Evolutionary conservation across 495 filamentous ascomycete species (phyloP), one percentile per base, ranked within the genome.

Genomic region (Aspergillus saccharolyticus): DNA sequence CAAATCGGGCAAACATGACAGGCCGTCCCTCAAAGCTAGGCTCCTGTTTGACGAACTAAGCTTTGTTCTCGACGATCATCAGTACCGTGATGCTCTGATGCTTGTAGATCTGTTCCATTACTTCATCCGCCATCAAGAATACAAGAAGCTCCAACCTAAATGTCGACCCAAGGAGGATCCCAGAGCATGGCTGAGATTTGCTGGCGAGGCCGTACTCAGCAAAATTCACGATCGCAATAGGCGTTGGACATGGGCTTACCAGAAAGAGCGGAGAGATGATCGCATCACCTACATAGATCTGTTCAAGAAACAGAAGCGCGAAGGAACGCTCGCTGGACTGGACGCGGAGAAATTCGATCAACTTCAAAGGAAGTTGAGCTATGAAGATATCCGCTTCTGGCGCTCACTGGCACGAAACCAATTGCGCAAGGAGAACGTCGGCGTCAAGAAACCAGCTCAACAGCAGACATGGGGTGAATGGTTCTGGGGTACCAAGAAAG

Each of bases 101-200:
- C 89, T 98, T 77, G 87, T 96, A 8, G 94, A 98, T 68, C 82
- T 97, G 5, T 97, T 98, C 77, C 94, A 98, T 71, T 97, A 93
- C 67, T 98, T 96, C 69, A 89, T 97, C 63, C 88, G 92, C 43
- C 95, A 98, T 63, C 94, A 97, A 69, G 91, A 98, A 69, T 96
- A 96, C 77, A 95, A 91, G 70, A 95, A 91, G 70, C 80, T 88
- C 56, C 91, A 96, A 63, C 94, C 94, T 2, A 94, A 94, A 65
- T 83, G 78, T 22, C 81, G 82, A 1, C 89, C 89, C 0, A 96
- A 91, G 68, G 90, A 98, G 64, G 88, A 97, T 56, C 94, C 94
- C 30, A 82, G 82, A 21, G 95, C 91, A 2, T 98, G 94, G 94
- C 74, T 98, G 20, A 81, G 78, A 45, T 98, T 97, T 74, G 94